Percentiles rank a stretch among this genome's conserved stretches.
These are phyloP conservation scores for Eutreptiella sp. DNA, from an alignment of 208 protist genomes.

Conservation along the genomic window DNA sequence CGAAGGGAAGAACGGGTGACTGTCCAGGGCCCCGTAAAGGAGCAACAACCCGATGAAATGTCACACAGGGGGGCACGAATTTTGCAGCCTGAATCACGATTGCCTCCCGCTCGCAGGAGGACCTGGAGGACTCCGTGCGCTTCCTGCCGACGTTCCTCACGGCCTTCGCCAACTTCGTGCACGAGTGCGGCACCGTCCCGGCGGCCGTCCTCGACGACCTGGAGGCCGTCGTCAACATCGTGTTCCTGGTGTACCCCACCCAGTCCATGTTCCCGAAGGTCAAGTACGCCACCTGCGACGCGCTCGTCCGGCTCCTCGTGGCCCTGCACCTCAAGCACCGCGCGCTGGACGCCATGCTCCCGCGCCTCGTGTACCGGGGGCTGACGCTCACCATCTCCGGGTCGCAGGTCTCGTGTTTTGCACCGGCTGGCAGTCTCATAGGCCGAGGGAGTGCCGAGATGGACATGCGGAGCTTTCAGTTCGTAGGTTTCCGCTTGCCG, in stretches of 20 bases:
- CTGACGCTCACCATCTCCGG: constrained; percentile 30
- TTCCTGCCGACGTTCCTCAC: constrained; percentile 41
- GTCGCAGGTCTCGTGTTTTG: not conserved
- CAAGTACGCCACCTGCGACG: constrained; percentile 23
- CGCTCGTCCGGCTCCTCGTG: constrained; percentile 41
- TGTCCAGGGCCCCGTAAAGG: no score
- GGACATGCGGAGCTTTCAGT: not conserved
- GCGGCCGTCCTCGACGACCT: constrained; percentile 25
- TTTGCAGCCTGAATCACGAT: no score
- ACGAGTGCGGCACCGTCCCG: constrained; percentile 3
- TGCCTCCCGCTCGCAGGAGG: no score
- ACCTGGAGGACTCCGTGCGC: constrained; percentile 31
- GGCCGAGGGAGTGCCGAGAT: constrained; percentile 11
- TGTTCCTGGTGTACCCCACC: constrained; percentile 36
- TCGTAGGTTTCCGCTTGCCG: not conserved
- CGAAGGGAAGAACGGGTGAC: no score
- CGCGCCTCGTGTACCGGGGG: constrained; percentile 1
- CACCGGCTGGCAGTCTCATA: not conserved
- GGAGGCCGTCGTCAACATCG: constrained; percentile 23
- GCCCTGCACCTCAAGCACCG: constrained; percentile 24
- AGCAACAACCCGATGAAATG: no score
- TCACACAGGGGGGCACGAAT: no score
- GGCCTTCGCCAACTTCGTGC: constrained; percentile 37
- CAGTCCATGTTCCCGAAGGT: constrained; percentile 37
- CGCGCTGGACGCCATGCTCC: constrained; percentile 3